Evolutionary conservation across 1,139 yeast species (phyloP).

Genomic region (Blastobotrys ciferrii): DNA sequence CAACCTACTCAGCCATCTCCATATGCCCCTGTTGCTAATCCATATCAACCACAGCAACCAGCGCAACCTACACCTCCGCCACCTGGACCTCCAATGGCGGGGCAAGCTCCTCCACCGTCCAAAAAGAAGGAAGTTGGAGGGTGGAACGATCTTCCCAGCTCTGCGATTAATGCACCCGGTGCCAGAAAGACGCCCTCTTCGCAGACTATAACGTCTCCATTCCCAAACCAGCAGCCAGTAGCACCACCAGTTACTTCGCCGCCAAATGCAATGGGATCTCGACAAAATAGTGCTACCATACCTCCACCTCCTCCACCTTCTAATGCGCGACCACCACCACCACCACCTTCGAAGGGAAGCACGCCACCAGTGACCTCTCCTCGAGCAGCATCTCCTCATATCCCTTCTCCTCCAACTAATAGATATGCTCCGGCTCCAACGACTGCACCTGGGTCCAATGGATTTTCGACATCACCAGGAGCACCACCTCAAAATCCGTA

Average conservation of each 20-base stretch:
- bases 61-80: conserved; percentile 22
- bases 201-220: conserved; percentile 36
- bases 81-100: conserved; percentile 29
- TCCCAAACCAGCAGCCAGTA: conserved; percentile 28
- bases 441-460: conserved; percentile 14
- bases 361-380: conserved; percentile 5
- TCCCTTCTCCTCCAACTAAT: conserved; percentile 32
- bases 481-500: conserved; percentile 11
- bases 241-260: conserved; percentile 33
- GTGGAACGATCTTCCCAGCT: conserved; percentile 91
- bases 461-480: conserved; percentile 15
- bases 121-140: conserved; percentile 65
- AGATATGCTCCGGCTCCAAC: conserved; percentile 40
- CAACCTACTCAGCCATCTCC: conserved; percentile 9
- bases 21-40: conserved; percentile 16
- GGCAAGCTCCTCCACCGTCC: conserved; percentile 33
- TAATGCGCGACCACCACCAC: conserved; percentile 19
- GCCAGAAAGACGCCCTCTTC: conserved; percentile 51
- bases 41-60: conserved; percentile 15
- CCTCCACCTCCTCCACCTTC: conserved; percentile 24
- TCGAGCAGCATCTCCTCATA: conserved; percentile 17
- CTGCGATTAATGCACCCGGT: conserved; percentile 38
- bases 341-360: conserved; percentile 23
- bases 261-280: conserved; percentile 26
- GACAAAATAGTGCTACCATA: conserved; percentile 24